Base-by-base conservation (phyloP, 768 basidiomycete genomes). In the Lactarius akahatsu region DNA sequence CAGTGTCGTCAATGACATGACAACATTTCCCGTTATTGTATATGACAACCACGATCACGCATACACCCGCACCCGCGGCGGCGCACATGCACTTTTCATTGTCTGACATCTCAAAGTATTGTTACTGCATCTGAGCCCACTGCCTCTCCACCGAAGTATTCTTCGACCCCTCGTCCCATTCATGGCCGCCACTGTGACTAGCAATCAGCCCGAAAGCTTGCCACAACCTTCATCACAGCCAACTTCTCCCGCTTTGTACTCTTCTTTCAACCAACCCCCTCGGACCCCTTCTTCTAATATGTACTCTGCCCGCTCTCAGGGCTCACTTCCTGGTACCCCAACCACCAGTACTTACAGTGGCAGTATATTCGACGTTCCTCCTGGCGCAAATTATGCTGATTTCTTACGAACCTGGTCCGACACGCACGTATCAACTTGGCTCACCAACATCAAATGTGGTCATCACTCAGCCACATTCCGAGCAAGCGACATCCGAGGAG, bases 401-500 rank as follows among this genome's bases (percentile, higher is more conserved):
- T 87, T 84, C 71, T 79, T 92, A 61, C 82, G 81, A 26, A 81
- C 86, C n/a, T 93, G 91, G 91, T 75, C 81, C 0, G 91, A 93
- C 73, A 71, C 71, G 4, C 87, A 90, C 71, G 87, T 92, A 63
- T 82, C 87, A 2, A 80, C 80, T 57, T 99, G 96, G 91, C 82
- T 99, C 40, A 72, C 81, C 0, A 86, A 92, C 20, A 87, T 91
- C 72, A 90, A 86, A 72, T 94, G 94, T 72, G 83, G 78, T 0
- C 80, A 81, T 45, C 89, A 89, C 73, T 85, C 88, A 11, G 76
- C 80, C 9, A 80, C 82, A 0, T 99, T 99, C 79, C 84, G 81
- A 57, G 81, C 83, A 4, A 91, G 96, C 78, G 96, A 99, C 74
- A 96, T 99, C 72, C 80, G 93, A 59, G 95, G 96, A 6, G 90